Evolutionary conservation across 2,329 filamentous ascomycete genomes (phyloP).

Genomic region (Cryphonectria parasitica): DNA sequence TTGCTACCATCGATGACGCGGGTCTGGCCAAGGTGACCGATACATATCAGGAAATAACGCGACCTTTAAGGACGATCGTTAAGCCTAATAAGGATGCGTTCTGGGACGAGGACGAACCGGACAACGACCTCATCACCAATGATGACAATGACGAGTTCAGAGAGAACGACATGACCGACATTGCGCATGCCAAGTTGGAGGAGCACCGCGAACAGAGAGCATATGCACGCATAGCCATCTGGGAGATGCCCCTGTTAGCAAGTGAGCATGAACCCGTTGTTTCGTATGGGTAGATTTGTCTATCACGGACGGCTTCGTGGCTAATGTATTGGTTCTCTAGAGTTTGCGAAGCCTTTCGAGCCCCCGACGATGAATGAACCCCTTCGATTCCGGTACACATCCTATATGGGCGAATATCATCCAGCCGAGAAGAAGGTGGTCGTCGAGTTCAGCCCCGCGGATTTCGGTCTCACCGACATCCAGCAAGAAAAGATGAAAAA

Average conservation of each 20-base stretch:
- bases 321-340: constrained; percentile 56
- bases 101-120: constrained; percentile 55
- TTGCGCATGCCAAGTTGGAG: constrained; percentile 86
- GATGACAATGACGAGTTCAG: constrained; percentile 64
- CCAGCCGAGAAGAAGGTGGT: constrained; percentile 93
- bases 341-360: constrained; percentile 80
- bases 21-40: constrained; percentile 31
- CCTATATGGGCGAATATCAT: constrained; percentile 92
- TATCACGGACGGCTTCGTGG: not conserved
- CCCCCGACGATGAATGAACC: constrained; percentile 69
- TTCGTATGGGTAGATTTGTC: not conserved
- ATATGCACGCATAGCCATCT: constrained; percentile 84
- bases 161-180: constrained; percentile 80
- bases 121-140: constrained; percentile 52
- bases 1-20: constrained; percentile 28
- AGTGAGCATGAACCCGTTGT: constrained; percentile 61
- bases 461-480: constrained; percentile 69
- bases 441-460: constrained; percentile 79
- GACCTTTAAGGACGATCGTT: constrained; percentile 32
- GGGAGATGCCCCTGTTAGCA: constrained; percentile 91
- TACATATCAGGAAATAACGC: constrained; percentile 2
- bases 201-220: constrained; percentile 86
- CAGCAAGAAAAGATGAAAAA: constrained; percentile 86
- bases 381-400: constrained; percentile 94
- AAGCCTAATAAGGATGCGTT: constrained; percentile 44